These are phyloP conservation scores for Cynara cardunculus DNA, from an alignment of 129 eudicot species.

Conservation along the genomic window DNA sequence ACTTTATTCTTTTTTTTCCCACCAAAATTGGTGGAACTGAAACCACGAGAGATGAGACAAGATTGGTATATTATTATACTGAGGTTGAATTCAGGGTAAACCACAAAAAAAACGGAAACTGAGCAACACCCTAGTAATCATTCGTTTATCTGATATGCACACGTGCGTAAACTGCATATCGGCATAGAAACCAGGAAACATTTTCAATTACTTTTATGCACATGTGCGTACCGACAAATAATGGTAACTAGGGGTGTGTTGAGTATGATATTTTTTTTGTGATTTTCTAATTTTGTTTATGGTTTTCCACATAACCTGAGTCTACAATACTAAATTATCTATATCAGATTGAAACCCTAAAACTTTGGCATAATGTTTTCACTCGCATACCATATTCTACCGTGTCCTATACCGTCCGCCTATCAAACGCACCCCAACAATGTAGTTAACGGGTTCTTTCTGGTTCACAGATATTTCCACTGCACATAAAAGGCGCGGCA, in stretches of 20 bases:
- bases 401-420: background rate
- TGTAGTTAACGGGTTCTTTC: background rate
- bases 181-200: background rate
- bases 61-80: background rate
- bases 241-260: background rate
- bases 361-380: background rate
- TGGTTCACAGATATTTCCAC: conserved; percentile 69
- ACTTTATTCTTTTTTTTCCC: background rate
- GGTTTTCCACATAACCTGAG: background rate
- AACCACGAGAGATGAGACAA: background rate
- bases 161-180: background rate
- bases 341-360: background rate
- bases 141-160: background rate
- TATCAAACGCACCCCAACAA: background rate
- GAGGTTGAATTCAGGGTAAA: background rate
- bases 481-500: conserved; percentile 71
- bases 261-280: too few relatives aligned
- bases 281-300: background rate
- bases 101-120: background rate
- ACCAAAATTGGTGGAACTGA: background rate
- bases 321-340: background rate
- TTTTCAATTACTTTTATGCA: background rate
- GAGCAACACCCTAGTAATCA: background rate
- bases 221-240: background rate
- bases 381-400: background rate